Evolutionary conservation across 1,284 basidiomycete genomes (phyloP).

Genomic region (Sphaerobolus stellatus): DNA sequence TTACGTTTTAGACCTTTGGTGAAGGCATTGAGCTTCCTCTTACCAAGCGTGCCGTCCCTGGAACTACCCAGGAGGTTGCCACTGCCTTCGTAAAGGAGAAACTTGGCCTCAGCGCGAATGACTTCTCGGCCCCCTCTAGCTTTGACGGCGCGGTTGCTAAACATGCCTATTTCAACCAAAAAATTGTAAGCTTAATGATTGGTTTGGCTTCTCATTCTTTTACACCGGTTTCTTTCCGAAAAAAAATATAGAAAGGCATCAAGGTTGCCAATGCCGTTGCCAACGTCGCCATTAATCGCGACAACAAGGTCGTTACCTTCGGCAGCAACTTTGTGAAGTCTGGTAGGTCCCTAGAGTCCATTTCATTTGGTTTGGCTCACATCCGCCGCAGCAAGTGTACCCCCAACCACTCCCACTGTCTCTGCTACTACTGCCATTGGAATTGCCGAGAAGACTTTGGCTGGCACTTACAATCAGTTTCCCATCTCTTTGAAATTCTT

Average conservation of each 20-base stretch:
- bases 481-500: slow-evolving; percentile 48
- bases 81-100: slow-evolving; percentile 35
- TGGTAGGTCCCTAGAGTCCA: slow-evolving; percentile 22
- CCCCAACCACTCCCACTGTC: slow-evolving; percentile 39
- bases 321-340: slow-evolving; percentile 52
- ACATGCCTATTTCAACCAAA: slow-evolving; percentile 43
- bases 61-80: slow-evolving; percentile 31
- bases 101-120: slow-evolving; percentile 28
- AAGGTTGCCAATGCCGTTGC: slow-evolving; percentile 49
- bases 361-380: not conserved
- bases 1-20: slow-evolving; percentile 15
- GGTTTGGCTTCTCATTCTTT: not conserved
- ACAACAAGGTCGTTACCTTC: slow-evolving; percentile 45
- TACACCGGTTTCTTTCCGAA: not conserved
- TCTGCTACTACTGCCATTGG: slow-evolving; percentile 38
- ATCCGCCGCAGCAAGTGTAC: slow-evolving; percentile 39
- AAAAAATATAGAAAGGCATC: slow-evolving; percentile 42
- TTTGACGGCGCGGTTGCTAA: slow-evolving; percentile 30
- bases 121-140: slow-evolving; percentile 35
- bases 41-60: slow-evolving; percentile 28
- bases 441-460: slow-evolving; percentile 39
- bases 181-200: slow-evolving; percentile 35
- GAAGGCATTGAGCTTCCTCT: slow-evolving; percentile 33
- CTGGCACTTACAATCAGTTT: slow-evolving; percentile 42
- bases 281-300: slow-evolving; percentile 41